Evolutionary conservation across 2,329 filamentous ascomycete species (phyloP).

Genomic region (Nemania sp.): DNA sequence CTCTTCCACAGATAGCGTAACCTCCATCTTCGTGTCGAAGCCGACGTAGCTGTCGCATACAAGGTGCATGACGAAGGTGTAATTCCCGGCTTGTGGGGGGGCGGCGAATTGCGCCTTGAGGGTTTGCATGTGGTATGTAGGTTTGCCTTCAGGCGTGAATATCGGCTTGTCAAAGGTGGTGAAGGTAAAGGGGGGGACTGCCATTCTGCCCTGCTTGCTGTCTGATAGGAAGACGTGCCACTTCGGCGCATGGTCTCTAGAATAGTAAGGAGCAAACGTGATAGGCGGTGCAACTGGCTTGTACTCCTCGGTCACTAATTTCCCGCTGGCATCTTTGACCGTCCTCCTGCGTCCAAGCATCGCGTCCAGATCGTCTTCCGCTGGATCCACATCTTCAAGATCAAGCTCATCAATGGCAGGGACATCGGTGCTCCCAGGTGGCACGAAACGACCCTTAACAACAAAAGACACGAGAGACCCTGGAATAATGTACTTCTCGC

Average conservation of each 20-base stretch:
- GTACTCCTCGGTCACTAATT: conserved; percentile 61
- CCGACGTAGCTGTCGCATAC: conserved; percentile 95
- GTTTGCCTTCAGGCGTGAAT: conserved; percentile 77
- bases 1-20: conserved; percentile 87
- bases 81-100: conserved; percentile 87
- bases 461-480: conserved; percentile 92
- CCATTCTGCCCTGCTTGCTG: conserved; percentile 92
- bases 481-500: conserved; percentile 90
- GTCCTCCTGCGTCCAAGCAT: conserved; percentile 75
- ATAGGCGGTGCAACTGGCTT: conserved; percentile 77
- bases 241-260: conserved; percentile 83
- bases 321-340: conserved; percentile 64
- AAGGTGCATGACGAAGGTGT: conserved; percentile 92
- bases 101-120: conserved; percentile 97
- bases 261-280: conserved; percentile 88
- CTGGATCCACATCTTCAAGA: conserved; percentile 87
- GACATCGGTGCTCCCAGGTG: conserved; percentile 77
- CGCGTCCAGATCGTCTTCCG: conserved; percentile 88
- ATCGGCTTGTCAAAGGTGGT: conserved; percentile 88
- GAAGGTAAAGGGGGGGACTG: conserved; percentile 96
- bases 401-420: conserved; percentile 78
- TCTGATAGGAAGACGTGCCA: conserved; percentile 97
- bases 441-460: conserved; percentile 91
- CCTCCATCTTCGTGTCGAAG: conserved; percentile 89
- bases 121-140: conserved; percentile 94